Percentiles rank a stretch among this genome's conserved stretches.
Evolutionary conservation across 2,329 filamentous ascomycete genomes (phyloP).

Genomic region (Aspergillus neoniger): DNA sequence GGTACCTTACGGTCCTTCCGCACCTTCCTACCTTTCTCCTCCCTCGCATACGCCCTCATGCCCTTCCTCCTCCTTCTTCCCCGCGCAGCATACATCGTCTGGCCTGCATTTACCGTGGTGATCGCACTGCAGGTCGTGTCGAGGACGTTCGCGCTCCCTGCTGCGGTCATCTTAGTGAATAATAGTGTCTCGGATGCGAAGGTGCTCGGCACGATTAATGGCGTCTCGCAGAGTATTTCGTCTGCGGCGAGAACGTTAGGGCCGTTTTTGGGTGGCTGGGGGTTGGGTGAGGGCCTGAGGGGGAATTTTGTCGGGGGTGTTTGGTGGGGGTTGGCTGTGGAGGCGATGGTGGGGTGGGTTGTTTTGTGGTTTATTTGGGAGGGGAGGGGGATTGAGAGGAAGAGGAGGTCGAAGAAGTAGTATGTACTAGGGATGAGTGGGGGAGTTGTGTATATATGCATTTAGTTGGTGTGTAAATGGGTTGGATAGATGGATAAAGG

Average conservation of each 20-base stretch:
- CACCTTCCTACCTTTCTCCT: constrained; percentile 69
- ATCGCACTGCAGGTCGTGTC: constrained; percentile 70
- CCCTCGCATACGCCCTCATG: constrained; percentile 67
- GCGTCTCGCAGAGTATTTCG: constrained; percentile 58
- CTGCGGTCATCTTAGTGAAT: constrained; percentile 61
- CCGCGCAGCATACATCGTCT: constrained; percentile 56
- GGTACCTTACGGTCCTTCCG: constrained; percentile 71
- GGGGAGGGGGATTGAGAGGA: constrained; percentile 62
- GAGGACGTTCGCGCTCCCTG: constrained; percentile 67
- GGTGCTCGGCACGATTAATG: constrained; percentile 61
- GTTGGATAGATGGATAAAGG: neutral
- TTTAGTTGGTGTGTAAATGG: neutral
- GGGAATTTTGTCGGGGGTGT: constrained; percentile 57
- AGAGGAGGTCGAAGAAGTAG: constrained; percentile 21
- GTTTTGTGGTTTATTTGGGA: constrained; percentile 65
- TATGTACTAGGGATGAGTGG: neutral
- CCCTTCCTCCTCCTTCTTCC: constrained; percentile 73
- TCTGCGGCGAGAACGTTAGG: constrained; percentile 58
- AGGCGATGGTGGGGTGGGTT: constrained; percentile 59
- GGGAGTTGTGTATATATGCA: neutral
- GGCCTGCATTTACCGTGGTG: constrained; percentile 65
- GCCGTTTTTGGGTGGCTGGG: constrained; percentile 57
- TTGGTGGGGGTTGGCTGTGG: constrained; percentile 59
- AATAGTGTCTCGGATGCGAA: constrained; percentile 60
- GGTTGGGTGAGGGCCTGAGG: constrained; percentile 55